Base-by-base conservation (phyloP, 2,329 filamentous ascomycete species). In the Blastomyces percursus region DNA sequence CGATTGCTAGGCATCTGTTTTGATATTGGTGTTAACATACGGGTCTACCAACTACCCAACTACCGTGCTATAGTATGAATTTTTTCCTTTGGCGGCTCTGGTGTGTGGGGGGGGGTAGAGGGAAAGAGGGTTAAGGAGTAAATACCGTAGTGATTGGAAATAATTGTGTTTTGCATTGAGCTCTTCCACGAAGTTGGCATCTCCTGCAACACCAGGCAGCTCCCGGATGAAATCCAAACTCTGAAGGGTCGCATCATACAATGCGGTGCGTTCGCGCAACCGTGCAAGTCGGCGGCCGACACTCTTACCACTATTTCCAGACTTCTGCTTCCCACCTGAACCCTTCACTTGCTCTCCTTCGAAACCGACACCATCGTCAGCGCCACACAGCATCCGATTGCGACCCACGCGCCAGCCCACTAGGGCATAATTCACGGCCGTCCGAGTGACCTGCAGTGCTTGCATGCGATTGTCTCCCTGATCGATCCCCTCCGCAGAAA, bases 361-460 rank as follows among this genome's bases (percentile, higher is more conserved):
- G 64, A 85, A 80, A 1, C 82, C 74, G 19, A 90, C 82, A 2
- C 93, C 93, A 69, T 97, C 93, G 61, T 88, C 82, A 7, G 84
- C 79, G n/a, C 93, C 92, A 60, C 91, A 90, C 65, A 99, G 79
- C 0, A 96, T 88, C 61, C 94, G 83, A 75, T 99, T 97, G 57
- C 94, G 87, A 32, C 93, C 93, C 66, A 97, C 90, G 73, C 94
- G 84, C 92, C 92, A 97, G 71, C 90, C 92, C 62, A 99, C 88
- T 75, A 96, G 85, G 67, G 90, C 90, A 74, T 96, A 97, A 75
- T 94, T 96, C 62, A 97, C 90, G 1, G 93, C 91, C 0, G 95
- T 95, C 65, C 89, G 88, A 3, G 92, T 96, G 63, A 99, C 88
- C 68, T 96, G 92, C 55, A 99, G 79, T 69, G 91, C 87, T 76